These are phyloP conservation scores for Paraglomus occultum DNA, from an alignment of 192 early-diverging fungal genomes.

Conservation along the genomic window DNA sequence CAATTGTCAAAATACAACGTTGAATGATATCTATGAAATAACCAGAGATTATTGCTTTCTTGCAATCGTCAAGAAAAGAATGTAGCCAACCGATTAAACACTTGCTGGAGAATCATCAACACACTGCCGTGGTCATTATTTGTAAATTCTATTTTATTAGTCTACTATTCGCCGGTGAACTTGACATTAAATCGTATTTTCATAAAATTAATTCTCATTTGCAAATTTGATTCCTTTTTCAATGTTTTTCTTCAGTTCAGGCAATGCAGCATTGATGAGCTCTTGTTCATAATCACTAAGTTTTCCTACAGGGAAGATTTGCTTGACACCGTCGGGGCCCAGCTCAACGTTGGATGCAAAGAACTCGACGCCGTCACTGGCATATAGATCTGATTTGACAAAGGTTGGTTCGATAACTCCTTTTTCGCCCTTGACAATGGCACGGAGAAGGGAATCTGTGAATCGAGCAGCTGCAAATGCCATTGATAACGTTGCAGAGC, in stretches of 20 bases:
- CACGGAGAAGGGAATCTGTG: constrained; percentile 82
- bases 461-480: constrained; percentile 85
- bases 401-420: constrained; percentile 86
- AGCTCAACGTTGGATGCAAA: constrained; percentile 78
- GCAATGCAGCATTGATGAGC: constrained; percentile 70
- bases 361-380: constrained; percentile 57
- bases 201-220: constrained; percentile 14
- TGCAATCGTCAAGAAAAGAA: no score
- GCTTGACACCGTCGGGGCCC: constrained; percentile 70
- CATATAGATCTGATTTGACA: constrained; percentile 68
- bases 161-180: no score
- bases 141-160: no score
- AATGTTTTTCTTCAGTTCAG: constrained; percentile 89
- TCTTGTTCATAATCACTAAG: constrained; percentile 78
- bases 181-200: no score
- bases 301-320: constrained; percentile 80
- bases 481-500: constrained; percentile 87
- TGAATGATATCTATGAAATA: no score
- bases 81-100: no score
- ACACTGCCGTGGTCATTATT: no score
- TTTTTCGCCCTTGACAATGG: constrained; percentile 62
- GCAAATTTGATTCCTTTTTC: constrained; percentile 83
- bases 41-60: no score
- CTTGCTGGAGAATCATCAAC: no score
- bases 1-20: no score